Base-by-base conservation (phyloP, 2,329 filamentous ascomycete species). In the Alternaria longipes region DNA sequence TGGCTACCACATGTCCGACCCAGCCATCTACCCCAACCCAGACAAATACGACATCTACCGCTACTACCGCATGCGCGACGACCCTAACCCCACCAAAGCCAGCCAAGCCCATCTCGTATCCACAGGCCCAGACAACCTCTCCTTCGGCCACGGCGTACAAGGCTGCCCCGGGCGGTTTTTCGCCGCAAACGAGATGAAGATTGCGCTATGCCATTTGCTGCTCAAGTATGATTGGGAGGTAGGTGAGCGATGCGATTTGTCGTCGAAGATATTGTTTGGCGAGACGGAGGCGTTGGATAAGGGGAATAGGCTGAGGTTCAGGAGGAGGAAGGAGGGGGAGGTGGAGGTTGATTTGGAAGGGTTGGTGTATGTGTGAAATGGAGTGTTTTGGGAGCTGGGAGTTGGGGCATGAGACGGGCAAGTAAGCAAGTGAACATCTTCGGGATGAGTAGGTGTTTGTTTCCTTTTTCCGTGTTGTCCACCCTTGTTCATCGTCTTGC, bases 81-180 rank as follows among this genome's bases (percentile, higher is more conserved):
- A 11, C 24, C 16, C 12, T 20, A 5, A 50, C 9, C 12, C 5
- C 9, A 45, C 44, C 8, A 44, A 14, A 6, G 34, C 22, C 8
- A 40, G 14, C 4, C 34, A 51, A 4, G 8, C 46, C 8, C 30
- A 50, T 14, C 30, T 55, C 16, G 38, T 59, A 8, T 36, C 36
- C 7, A 55, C 44, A 1, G 6, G 44, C 9, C 28, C 57, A 0
- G 56, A 69, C 1, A 60, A 68, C 11, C 26, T 71, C 1, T 47
- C 18, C 4, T 71, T 72, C 46, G 66, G 69, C 3, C 59, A 66
- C 41, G 67, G 67, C 20, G 34, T 14, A 3, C 30, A 59, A 0
- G 20, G 38, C 5, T 72, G 68, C 16, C 69, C 68, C 0, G 67
- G 68, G 9, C 49, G 68, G 8, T 72, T 73, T 56, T 71, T 73